Evolutionary conservation across 345 rosid genomes (phyloP), one percentile per base, ranked within the genome.

Genomic region (Populus nigra): DNA sequence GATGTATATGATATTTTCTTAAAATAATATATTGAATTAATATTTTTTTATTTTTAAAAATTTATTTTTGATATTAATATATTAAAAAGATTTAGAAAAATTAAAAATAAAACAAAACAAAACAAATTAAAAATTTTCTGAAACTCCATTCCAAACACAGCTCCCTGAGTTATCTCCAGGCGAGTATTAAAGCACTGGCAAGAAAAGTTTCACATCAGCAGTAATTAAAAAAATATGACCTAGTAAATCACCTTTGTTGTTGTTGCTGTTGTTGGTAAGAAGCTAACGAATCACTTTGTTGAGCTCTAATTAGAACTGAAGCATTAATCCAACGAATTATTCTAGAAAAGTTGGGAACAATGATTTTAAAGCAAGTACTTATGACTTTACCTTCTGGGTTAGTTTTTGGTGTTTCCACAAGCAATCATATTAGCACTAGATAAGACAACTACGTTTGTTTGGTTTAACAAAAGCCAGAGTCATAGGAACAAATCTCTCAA

Each of bases 401-500:
- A 35, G 41, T 35, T 77, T 35, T 74, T 39, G 38, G 62, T 68
- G 68, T 22, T 72, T 72, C 59, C 39, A 76, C 15, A n/a, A 47
- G 13, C 53, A 36, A 62, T 45, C 36, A 70, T 61, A 20, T 75
- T 18, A 72, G 53, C 27, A 66, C 11, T 31, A 68, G 77, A 78
- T 47, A 65, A 74, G 82, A 79, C 74, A 57, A 72, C 65, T 75
- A 50, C 69, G 22, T 70, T 72, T 23, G n/a, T 70, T 75, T 23
- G n/a, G 81, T 61, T 80, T 50, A 75, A 27, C 15, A 71, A 82
- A 85, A 83, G 88, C 87, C 86, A 77, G 22, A 75, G 75, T 82
- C 71, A 68, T 74, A 70, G 88, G 86, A 82, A 77, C 82, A 79
- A 80, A 83, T 78, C 84, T 75, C 76, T 79, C 70, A 35, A 38